Percentiles rank a stretch among this genome's conserved stretches.
phyloP scores from a whole-genome alignment of 345 rosid species.

The Angophora floribunda region DNA sequence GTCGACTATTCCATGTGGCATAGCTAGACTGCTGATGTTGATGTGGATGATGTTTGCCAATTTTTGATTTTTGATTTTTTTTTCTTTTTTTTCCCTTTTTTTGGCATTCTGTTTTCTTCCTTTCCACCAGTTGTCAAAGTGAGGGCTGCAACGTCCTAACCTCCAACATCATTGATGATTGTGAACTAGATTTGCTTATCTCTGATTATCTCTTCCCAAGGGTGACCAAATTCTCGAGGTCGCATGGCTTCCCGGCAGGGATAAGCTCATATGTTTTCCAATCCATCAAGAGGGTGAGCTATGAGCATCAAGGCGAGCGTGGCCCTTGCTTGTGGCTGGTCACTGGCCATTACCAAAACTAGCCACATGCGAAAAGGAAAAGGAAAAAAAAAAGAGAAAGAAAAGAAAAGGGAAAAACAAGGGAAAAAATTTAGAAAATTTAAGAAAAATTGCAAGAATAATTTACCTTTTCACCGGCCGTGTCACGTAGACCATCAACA shows the following conservation, averaged over 20 bases:
- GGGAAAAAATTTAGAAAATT: rapidly evolving
- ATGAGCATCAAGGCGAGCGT: not conserved
- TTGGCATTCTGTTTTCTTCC: not conserved
- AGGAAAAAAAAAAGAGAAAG: not conserved
- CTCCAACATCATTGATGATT: not conserved
- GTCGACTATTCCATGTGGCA: too few species aligned
- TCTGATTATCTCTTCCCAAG: not conserved
- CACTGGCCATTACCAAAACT: not conserved
- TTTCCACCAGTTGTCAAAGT: not conserved
- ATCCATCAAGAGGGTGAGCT: not conserved
- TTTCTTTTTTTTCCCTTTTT: not conserved
- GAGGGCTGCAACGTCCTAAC: not conserved
- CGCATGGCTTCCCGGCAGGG: not conserved
- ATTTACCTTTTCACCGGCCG: rapidly evolving
- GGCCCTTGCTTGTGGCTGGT: not conserved
- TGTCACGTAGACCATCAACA: rapidly evolving
- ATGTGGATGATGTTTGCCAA: too few species aligned
- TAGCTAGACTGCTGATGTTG: too few species aligned
- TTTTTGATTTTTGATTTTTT: too few species aligned
- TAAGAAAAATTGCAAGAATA: not conserved
- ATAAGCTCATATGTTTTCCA: not conserved
- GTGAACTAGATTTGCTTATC: not conserved
- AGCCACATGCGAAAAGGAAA: not conserved
- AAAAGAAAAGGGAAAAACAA: not conserved
- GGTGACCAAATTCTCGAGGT: not conserved